These are phyloP conservation scores for Haberlea rhodopensis DNA, from an alignment of 257 asterid genomes.

Conservation along the genomic window DNA sequence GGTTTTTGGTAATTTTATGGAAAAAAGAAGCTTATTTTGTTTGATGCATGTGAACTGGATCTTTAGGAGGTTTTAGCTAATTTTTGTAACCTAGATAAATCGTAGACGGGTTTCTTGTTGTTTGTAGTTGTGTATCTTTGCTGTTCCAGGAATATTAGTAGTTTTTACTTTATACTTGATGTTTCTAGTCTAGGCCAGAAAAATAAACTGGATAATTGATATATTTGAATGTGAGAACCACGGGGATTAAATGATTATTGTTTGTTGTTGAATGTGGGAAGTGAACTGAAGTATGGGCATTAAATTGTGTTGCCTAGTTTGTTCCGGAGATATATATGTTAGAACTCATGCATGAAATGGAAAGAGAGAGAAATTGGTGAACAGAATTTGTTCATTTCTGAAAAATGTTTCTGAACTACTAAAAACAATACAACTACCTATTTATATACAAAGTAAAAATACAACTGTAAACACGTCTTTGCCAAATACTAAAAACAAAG, in stretches of 20 bases:
- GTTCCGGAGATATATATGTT: background rate
- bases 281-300: constrained; percentile 7
- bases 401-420: too few species aligned
- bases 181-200: constrained; percentile 11
- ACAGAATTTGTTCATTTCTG: too few species aligned
- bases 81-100: constrained; percentile 1
- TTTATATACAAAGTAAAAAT: too few species aligned
- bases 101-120: constrained; percentile 14
- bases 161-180: constrained; percentile 9
- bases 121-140: constrained; percentile 8
- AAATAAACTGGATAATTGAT: constrained; percentile 2
- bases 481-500: too few species aligned
- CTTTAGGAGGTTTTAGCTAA: background rate
- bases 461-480: too few species aligned
- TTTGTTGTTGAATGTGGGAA: constrained; percentile 8
- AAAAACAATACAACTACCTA: too few species aligned
- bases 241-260: too few species aligned
- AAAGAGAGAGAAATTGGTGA: too few species aligned
- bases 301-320: background rate
- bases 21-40: constrained; percentile 1
- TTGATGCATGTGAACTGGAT: constrained; percentile 9
- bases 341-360: too few species aligned
- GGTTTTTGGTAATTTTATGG: constrained; percentile 4
- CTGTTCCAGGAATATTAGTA: constrained; percentile 5
- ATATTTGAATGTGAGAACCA: constrained; percentile 7